Evolutionary conservation across 495 filamentous ascomycete species (phyloP), one percentile per base, ranked within the genome.

Genomic region (Schizothecium vesticola): DNA sequence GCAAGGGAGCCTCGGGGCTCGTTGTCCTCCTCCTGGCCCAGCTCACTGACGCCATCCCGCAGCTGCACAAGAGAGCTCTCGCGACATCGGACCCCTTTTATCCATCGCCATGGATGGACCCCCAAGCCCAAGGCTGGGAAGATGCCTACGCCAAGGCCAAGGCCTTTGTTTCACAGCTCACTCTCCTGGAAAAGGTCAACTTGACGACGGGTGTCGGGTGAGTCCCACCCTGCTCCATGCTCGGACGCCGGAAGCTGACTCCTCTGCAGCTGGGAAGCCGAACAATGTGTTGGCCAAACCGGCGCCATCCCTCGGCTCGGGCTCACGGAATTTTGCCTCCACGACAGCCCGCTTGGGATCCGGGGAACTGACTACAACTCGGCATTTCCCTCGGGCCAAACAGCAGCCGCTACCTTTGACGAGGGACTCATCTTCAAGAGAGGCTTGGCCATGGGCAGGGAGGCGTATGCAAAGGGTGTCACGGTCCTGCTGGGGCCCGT

Each of bases 121-220:
- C 84, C 61, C 85, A 88, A 29, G 84, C 88, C 8, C 87, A 85
- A 58, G 89, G 88, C 36, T 97, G 93, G 93, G 83, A 86, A 55
- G 88, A 89, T 5, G 92, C 92, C 12, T 93, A 96, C 74, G 78
- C 75, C 36, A 90, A 92, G 71, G 93, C 93, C 6, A 86, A 86
- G 68, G 85, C 81, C 0, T 94, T 96, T 68, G 93, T 97, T 51
- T 89, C 88, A 8, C 87, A 92, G 78, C 80, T 97, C 76, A 97
- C 93, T 0, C 79, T 97, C 67, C 79, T 89, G 12, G 93, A 97
- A 82, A 97, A 97, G 83, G 91, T 97, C 75, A 97, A 97, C 73
- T 73, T 97, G 67, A 96, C 93, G 1, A 96, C 92, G 11, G 93
- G 93, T 76, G 83, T 89, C 69, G 93, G 93, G 83, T 92, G 73